phyloP scores from a whole-genome alignment of 2,329 filamentous ascomycete species.

The Sclerotinia subarctica region DNA sequence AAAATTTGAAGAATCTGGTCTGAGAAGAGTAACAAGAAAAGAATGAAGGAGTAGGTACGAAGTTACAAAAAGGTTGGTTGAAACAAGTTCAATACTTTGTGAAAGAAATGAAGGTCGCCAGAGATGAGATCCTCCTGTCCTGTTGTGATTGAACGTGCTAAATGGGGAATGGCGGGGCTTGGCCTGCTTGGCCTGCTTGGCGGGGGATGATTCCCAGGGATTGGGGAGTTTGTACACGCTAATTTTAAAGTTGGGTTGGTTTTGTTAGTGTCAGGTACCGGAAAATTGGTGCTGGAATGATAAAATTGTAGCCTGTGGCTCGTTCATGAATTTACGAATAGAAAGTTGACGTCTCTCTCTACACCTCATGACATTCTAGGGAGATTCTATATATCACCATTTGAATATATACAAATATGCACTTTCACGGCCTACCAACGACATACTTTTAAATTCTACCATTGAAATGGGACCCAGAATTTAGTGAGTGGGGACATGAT shows the following conservation, averaged over 20 bases:
- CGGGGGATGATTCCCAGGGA: not conserved
- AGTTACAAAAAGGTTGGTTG: not conserved
- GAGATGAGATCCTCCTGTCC: conserved; percentile 3
- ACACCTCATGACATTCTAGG: not conserved
- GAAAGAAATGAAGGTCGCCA: conserved; percentile 5
- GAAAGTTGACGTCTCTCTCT: not conserved
- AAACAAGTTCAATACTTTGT: not conserved
- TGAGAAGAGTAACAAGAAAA: not conserved
- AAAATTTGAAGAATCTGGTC: not conserved
- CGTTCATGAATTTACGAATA: not conserved
- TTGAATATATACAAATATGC: not conserved
- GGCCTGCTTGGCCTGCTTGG: conserved; percentile 8
- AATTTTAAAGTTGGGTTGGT: conserved; percentile 1
- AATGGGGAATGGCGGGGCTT: conserved; percentile 10
- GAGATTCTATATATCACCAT: not conserved
- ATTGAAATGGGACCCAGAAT: not conserved
- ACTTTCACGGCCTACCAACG: no score
- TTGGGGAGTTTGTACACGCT: not conserved
- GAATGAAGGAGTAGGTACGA: not conserved
- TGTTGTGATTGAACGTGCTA: conserved; percentile 2
- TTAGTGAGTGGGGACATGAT: not conserved
- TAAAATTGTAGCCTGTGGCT: not conserved
- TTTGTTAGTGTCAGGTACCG: conserved; percentile 9
- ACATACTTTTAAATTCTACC: no score
- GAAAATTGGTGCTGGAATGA: not conserved